A percentile compares a stretch with the other conserved stretches of the same genome.
These are phyloP conservation scores for Baffinella frigidus DNA, from an alignment of 208 protist species.

Conservation along the genomic window DNA sequence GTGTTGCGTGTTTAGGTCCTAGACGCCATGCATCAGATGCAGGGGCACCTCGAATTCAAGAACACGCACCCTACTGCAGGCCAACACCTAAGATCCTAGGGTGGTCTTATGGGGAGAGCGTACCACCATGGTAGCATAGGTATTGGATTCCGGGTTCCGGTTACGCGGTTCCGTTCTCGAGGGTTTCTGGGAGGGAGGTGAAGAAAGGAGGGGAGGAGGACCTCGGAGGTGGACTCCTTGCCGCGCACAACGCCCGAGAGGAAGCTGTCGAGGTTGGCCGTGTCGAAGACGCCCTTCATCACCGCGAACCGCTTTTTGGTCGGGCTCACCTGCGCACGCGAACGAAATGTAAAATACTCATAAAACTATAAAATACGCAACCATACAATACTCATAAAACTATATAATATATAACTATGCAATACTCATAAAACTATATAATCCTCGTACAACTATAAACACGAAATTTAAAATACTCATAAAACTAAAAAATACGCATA, in stretches of 20 bases:
- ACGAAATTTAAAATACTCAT: no score
- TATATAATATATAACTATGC: no score
- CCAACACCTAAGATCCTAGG: no score
- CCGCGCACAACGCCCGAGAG: constrained; percentile 15
- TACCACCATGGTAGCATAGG: not conserved
- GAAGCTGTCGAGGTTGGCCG: not conserved
- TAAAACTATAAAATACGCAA: no score
- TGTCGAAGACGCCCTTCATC: not conserved
- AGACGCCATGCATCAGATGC: not conserved
- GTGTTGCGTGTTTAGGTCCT: not conserved
- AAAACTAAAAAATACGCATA: no score
- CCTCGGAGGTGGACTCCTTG: not conserved
- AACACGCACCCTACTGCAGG: no score
- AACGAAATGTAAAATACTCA: no score
- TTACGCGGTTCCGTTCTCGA: not conserved
- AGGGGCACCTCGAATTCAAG: no score
- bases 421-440: no score
- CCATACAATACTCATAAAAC: no score
- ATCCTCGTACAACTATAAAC: no score
- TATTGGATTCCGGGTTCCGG: not conserved
- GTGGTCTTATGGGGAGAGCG: not conserved
- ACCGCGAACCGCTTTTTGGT: constrained; percentile 41
- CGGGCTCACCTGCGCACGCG: not conserved
- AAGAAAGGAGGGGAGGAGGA: not conserved
- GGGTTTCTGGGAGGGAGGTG: not conserved